A percentile compares a stretch with the other conserved stretches of the same genome.
Conservation (phyloP, 192 early-diverging fungal species). For the Linnemannia zychae region DNA sequence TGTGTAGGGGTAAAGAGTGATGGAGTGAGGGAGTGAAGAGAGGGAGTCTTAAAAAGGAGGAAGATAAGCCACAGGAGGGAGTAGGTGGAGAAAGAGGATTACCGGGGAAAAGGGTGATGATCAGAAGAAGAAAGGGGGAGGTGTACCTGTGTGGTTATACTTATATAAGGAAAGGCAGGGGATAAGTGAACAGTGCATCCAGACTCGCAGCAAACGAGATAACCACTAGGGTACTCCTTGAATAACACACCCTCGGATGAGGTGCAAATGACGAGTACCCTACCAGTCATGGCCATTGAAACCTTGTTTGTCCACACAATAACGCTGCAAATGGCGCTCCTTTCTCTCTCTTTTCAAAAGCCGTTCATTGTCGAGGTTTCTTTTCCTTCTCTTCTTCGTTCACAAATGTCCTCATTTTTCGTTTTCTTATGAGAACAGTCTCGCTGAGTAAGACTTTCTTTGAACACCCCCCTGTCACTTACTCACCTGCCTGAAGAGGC, state of each 20-base stretch:
- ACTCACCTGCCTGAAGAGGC: neutral
- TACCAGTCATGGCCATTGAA: neutral
- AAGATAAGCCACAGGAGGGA: neutral
- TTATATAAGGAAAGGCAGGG: neutral
- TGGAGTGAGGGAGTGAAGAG: neutral
- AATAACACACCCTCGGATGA: neutral
- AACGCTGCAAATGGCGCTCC: too few species aligned
- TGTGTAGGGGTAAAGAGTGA: neutral
- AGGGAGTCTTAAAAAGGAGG: neutral
- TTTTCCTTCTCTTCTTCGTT: neutral
- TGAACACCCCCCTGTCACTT: too few species aligned
- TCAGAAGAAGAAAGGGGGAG: neutral
- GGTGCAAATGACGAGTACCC: neutral
- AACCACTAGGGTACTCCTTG: slow-evolving; percentile 3
- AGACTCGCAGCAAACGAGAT: neutral
- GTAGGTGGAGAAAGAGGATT: neutral
- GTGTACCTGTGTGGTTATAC: neutral
- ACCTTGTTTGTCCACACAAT: neutral
- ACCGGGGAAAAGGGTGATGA: slow-evolving; percentile 10
- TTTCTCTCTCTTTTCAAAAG: neutral
- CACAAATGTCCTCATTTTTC: too few species aligned
- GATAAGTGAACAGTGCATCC: neutral
- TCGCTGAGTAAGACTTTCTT: neutral
- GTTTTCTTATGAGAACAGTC: too few species aligned
- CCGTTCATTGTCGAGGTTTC: neutral